Base-by-base conservation (phyloP, 768 basidiomycete species). In the Tulasnella sp. region DNA sequence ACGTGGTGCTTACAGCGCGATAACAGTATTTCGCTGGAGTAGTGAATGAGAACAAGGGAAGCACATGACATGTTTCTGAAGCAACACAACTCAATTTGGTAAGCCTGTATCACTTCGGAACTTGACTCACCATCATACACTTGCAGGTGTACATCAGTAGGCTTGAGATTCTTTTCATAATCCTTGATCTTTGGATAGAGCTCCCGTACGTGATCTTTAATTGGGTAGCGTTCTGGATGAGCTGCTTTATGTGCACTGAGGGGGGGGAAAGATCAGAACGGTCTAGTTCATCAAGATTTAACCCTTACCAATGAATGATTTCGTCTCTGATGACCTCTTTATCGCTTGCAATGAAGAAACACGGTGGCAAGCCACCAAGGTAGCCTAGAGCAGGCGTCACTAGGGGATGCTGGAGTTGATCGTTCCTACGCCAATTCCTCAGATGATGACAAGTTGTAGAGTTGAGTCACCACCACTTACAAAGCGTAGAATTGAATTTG, bases 261-360 rank as follows among this genome's bases (percentile, higher is more conserved):
- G 20, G 24, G 20, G n/a, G 58, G 41, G 45, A 52, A 32, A 16
- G 27, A 25, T 56, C 37, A 56, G 51, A 27, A 15, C 2, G 15
- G 25, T n/a, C n/a, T n/a, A n/a, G n/a, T n/a, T n/a, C n/a, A 46
- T 22, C 22, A 22, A 20, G 16, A 28, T 9, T 19, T 5, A n/a
- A 5, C 2, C n/a, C 62, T 56, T 54, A 65, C 88, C 75, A 67
- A 61, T 88, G 96, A 27, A 96, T 77, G 29, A 88, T 79, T 64
- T 96, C 93, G 61, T 98, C 93, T 48, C 91, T 71, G 37, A 96
- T 65, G 0, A 93, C 88, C 66, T 98, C 93, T 59, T 82, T 84
- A 50, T 95, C 85, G 34, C 93, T 80, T 1, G 79, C 83, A 56
- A 91, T 78, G 57, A 99, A 66, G 22, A 89, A 66, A 40, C 98